A percentile compares a stretch with the other conserved stretches of the same genome.
These are phyloP conservation scores for Penicillium sp. DNA, from an alignment of 2,329 filamentous ascomycete species.

Conservation along the genomic window DNA sequence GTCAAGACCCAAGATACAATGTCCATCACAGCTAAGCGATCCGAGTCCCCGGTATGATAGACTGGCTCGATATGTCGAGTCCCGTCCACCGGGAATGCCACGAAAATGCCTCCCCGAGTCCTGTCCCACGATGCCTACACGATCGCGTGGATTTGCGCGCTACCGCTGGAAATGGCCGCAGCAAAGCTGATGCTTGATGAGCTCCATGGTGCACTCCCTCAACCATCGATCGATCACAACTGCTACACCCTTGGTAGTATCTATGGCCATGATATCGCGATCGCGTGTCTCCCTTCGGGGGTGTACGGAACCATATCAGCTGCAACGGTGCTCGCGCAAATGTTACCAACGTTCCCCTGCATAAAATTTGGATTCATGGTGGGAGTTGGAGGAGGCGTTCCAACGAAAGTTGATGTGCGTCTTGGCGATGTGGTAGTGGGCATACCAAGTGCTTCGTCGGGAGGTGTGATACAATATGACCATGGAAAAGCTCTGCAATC, in stretches of 20 bases:
- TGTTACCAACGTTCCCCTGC: slow-evolving; percentile 2
- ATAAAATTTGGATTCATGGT: slow-evolving; percentile 13
- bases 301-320: slow-evolving; percentile 11
- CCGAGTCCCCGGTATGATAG: too few relatives aligned
- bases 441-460: not conserved
- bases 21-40: too few relatives aligned
- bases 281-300: slow-evolving; percentile 11
- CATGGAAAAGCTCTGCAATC: slow-evolving; percentile 18
- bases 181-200: slow-evolving; percentile 15
- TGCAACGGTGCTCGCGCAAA: not conserved
- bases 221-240: not conserved
- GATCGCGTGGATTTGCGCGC: slow-evolving; percentile 22
- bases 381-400: slow-evolving; percentile 21
- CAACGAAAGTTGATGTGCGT: slow-evolving; percentile 19
- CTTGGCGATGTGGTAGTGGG: slow-evolving; percentile 9
- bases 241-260: slow-evolving; percentile 13
- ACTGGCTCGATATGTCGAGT: too few relatives aligned
- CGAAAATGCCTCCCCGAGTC: too few relatives aligned
- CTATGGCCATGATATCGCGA: slow-evolving; percentile 4
- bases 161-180: slow-evolving; percentile 14
- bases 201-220: not conserved
- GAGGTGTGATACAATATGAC: slow-evolving; percentile 28
- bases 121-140: slow-evolving; percentile 16
- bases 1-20: too few relatives aligned
- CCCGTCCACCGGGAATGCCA: too few relatives aligned